These are phyloP conservation scores for Penicillium fuscoglaucum DNA, from an alignment of 2,329 filamentous ascomycete species.

Conservation along the genomic window DNA sequence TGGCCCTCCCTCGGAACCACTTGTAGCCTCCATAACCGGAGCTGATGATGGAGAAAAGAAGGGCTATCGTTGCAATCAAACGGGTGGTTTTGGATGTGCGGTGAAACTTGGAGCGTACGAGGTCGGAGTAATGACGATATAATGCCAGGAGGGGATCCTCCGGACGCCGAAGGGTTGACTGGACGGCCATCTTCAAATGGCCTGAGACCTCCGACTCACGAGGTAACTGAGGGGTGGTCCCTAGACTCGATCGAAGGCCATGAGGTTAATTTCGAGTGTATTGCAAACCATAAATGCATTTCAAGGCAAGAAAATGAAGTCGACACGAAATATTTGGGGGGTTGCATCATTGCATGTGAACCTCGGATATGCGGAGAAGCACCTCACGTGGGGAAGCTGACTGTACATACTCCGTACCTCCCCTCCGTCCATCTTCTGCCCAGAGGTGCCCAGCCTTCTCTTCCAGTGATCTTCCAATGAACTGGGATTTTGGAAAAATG, in stretches of 20 bases:
- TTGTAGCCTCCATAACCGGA: constrained; percentile 75
- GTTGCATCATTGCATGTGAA: constrained; percentile 32
- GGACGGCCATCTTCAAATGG: constrained; percentile 67
- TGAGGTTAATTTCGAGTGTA: background rate
- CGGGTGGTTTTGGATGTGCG: constrained; percentile 69
- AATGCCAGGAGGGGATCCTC: constrained; percentile 68
- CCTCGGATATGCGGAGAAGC: constrained; percentile 26
- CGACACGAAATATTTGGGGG: background rate
- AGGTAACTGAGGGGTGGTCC: background rate
- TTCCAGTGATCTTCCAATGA: background rate
- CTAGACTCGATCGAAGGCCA: constrained; percentile 2
- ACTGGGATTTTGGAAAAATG: background rate
- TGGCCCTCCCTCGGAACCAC: constrained; percentile 71
- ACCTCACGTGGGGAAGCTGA: constrained; percentile 25
- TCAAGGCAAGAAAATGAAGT: constrained; percentile 4
- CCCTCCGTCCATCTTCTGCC: background rate
- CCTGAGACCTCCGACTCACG: constrained; percentile 6
- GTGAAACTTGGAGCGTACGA: constrained; percentile 55
- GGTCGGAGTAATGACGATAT: constrained; percentile 51
- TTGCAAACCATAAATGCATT: constrained; percentile 1
- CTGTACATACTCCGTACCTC: background rate
- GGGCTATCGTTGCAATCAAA: constrained; percentile 72
- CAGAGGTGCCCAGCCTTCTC: background rate
- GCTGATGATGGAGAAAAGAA: constrained; percentile 76
- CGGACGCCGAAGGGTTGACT: constrained; percentile 74